These are phyloP conservation scores for Colletotrichum zoysiae DNA, from an alignment of 2,329 filamentous ascomycete species.

Conservation along the genomic window DNA sequence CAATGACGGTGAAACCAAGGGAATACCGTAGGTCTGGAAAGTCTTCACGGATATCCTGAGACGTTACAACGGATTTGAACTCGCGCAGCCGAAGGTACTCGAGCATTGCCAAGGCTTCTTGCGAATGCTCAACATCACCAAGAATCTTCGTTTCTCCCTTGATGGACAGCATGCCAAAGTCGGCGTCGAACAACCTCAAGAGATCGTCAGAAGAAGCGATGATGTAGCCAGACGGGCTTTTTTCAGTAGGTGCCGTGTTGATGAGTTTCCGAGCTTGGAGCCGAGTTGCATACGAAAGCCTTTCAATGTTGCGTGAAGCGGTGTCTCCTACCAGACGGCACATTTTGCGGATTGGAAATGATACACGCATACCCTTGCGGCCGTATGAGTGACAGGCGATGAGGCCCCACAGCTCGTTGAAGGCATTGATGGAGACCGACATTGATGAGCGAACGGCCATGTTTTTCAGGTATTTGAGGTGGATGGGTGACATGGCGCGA, in stretches of 20 bases:
- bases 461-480: slow-evolving; percentile 86
- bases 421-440: slow-evolving; percentile 93
- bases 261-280: slow-evolving; percentile 90
- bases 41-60: slow-evolving; percentile 80
- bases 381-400: slow-evolving; percentile 90
- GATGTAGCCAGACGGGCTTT: slow-evolving; percentile 90
- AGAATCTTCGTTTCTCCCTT: slow-evolving; percentile 90
- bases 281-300: slow-evolving; percentile 86
- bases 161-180: slow-evolving; percentile 88
- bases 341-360: slow-evolving; percentile 93
- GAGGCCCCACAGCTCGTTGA: slow-evolving; percentile 87
- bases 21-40: slow-evolving; percentile 85
- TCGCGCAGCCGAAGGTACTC: slow-evolving; percentile 85
- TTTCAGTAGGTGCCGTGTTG: slow-evolving; percentile 83
- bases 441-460: slow-evolving; percentile 96
- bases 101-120: slow-evolving; percentile 85
- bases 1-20: slow-evolving; percentile 82
- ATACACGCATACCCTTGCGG: slow-evolving; percentile 83
- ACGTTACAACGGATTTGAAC: slow-evolving; percentile 80
- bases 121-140: slow-evolving; percentile 79
- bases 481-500: slow-evolving; percentile 90
- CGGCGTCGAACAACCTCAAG: slow-evolving; percentile 85
- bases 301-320: slow-evolving; percentile 87
- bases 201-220: slow-evolving; percentile 90
- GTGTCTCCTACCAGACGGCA: slow-evolving; percentile 89